Base-by-base conservation (phyloP, 148 eudicot species). In the Rhododendron griersonianum region DNA sequence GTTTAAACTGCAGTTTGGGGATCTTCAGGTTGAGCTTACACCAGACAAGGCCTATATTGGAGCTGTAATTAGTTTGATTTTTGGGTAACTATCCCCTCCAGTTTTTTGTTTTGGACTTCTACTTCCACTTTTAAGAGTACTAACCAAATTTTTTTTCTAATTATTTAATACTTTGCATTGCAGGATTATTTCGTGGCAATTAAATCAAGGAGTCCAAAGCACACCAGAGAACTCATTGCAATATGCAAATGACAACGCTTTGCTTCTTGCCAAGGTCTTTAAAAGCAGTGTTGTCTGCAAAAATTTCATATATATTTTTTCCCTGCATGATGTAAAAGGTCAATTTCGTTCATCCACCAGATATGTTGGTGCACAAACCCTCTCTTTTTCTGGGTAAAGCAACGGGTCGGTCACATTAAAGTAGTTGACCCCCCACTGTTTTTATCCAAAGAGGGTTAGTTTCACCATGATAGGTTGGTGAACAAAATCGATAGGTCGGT, bases 161-260 rank as follows among this genome's bases (percentile, higher is more conserved):
- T 55, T 51, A 4, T 57, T 21, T 65, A 15, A 80, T 69, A 41
- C 39, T 51, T 77, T 83, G 37, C 47, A 87, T 83, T 89, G 73
- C 84, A 97, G 99, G 90, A 87, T 93, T 65, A 84, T 97, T 77
- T 94, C 99, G 25, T 97, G 98, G 98, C 86, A 91, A 92, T 53
- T 97, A 85, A 92, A 95, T 85, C 98, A 94, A 93, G 99, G 99
- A 87, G 84, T 97, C 81, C 96, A 97, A 92, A 92, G 91, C 90
- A 89, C 88, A 88, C 95, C 98, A 45, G 99, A 95, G 86, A 90
- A 87, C 87, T 94, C 98, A 81, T 79, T 95, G 86, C 92, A 94
- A 81, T 97, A 97, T 87, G 95, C 98, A 86, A 97, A 93, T 89
- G 98, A 94, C 33, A 97, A 97, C 25, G 99, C 98, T 79, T 73